Base-by-base conservation (phyloP, 2,329 filamentous ascomycete species). In the Leptosphaerulina australis region DNA sequence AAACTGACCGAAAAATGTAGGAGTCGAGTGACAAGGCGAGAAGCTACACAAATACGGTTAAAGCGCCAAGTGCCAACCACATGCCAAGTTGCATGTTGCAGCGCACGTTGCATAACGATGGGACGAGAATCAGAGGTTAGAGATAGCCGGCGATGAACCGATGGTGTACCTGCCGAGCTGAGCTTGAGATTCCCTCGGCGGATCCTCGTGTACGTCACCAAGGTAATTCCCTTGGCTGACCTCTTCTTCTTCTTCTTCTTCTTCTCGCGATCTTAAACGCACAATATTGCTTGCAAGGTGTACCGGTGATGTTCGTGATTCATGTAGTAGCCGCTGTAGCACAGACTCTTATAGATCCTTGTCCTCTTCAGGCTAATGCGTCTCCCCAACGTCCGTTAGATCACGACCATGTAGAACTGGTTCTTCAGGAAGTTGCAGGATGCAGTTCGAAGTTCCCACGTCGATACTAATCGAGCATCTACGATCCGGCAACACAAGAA, bases 401-500 rank as follows among this genome's bases (percentile, higher is more conserved):
- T 36, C 11, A 12, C 7, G 14, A 20, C 12, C 18, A 17, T 10
- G 9, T 35, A 26, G 10, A 22, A 21, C 28, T 14, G 21, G 12
- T 12, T 48, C 26, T 34, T 22, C 36, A 14, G 60, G 55, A 18
- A 55, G 34, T 17, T 44, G 18, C 5, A 61, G 54, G 9, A 49
- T 11, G 22, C 57, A 59, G 17, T 37, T 50, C 3, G 60, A 60
- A 3, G 46, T 21, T 10, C 55, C 55, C 18, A 56, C 5, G 12
- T 62, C 52, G 3, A 59, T 20, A 18, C 46, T 39, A 1, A 46
- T 55, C 5, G 53, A 53, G 26, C 56, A 59, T 25, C 41, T 45
- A 30, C 41, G 55, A 34, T 51, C 49, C 7, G 62, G 60, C 37
- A 66, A 52, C 12, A 43, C 49, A 9, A 66, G 24, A 10, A 59